phyloP scores from a whole-genome alignment of 208 protist species.

The Leishmania turanica region DNA sequence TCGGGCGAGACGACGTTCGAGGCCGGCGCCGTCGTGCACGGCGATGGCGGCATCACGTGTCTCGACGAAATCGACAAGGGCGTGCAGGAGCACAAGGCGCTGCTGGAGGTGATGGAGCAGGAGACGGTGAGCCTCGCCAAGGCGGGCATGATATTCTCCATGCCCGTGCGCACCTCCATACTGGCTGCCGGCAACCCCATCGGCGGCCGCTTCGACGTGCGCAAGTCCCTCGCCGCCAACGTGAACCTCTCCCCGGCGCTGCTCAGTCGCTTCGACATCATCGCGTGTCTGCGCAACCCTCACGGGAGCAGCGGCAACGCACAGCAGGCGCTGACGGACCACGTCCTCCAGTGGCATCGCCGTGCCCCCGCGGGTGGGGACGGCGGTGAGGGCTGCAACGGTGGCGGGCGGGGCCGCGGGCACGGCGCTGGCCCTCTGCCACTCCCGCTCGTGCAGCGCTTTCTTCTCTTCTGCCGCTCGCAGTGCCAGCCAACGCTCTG shows the following conservation, averaged over 20 bases:
- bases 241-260: conserved; percentile 95
- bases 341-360: conserved; percentile 94
- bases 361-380: not conserved
- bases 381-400: not conserved
- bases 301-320: conserved; percentile 24
- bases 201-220: conserved; percentile 92
- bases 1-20: conserved; percentile 96
- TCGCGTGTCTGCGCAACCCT: conserved; percentile 91
- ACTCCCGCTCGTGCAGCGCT: conserved; percentile 61
- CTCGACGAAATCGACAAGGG: conserved; percentile 99
- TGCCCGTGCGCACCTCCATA: conserved; percentile 96
- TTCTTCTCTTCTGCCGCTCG: conserved; percentile 68
- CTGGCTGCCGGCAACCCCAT: conserved; percentile 98
- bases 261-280: conserved; percentile 98
- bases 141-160: conserved; percentile 96
- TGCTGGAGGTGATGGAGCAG: conserved; percentile 99
- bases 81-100: conserved; percentile 95
- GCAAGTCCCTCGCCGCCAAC: conserved; percentile 97
- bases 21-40: conserved; percentile 98
- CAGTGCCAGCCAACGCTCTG: conserved; percentile 71
- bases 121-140: conserved; percentile 99
- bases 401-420: not conserved
- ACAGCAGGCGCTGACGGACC: conserved; percentile 82
- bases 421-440: conserved; percentile 42
- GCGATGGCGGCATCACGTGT: conserved; percentile 98